These are phyloP conservation scores for Avena eriantha DNA, from an alignment of 176 grass and related monocot species.

Conservation along the genomic window DNA sequence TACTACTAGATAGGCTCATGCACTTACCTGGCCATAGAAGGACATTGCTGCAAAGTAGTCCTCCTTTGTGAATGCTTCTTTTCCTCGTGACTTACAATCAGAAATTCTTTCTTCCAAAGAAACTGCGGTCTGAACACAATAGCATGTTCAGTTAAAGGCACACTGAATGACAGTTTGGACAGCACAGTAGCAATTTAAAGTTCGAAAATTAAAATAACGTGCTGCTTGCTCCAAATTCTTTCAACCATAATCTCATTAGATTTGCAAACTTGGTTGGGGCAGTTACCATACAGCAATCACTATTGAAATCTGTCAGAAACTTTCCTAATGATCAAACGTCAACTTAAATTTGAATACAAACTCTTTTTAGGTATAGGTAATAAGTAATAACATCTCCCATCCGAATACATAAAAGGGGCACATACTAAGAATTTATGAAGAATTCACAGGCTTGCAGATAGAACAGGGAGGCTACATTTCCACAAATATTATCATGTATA, in stretches of 20 bases:
- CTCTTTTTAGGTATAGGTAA: neutral
- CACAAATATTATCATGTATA: neutral
- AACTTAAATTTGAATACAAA: neutral
- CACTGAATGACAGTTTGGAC: neutral
- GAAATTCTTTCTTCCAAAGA: constrained; percentile 14
- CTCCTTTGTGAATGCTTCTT: constrained; percentile 36
- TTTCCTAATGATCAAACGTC: neutral
- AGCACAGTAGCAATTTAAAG: neutral
- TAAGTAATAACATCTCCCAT: neutral
- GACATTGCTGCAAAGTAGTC: constrained; percentile 41
- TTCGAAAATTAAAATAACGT: constrained; percentile 12
- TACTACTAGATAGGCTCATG: constrained; percentile 10
- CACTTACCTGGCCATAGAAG: constrained; percentile 33
- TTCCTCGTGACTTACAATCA: constrained; percentile 17
- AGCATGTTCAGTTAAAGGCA: neutral
- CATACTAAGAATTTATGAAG: constrained; percentile 1
- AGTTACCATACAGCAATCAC: neutral
- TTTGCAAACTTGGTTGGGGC: neutral
- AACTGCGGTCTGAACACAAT: constrained; percentile 21
- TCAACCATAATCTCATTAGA: neutral
- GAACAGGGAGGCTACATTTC: neutral
- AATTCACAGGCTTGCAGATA: constrained; percentile 15
- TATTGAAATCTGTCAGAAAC: neutral
- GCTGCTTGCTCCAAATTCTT: neutral
- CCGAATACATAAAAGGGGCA: neutral